Evolutionary conservation across 1,284 basidiomycete species (phyloP).

Genomic region (Heterobasidion annosum): DNA sequence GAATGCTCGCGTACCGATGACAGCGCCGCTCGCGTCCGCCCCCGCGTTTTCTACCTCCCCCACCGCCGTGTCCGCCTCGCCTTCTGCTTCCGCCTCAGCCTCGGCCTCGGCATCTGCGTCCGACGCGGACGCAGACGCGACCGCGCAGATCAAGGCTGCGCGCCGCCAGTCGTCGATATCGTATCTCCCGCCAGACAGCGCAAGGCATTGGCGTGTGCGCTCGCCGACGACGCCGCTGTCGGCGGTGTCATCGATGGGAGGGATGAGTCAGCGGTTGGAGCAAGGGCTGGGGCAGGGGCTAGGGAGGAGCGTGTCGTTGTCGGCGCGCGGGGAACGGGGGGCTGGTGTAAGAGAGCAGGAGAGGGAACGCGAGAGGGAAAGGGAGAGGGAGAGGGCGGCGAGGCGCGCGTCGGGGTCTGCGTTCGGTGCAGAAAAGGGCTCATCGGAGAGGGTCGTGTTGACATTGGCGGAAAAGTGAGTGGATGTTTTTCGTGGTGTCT

Average conservation of each 20-base stretch:
- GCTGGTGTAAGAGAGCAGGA: conserved; percentile 16
- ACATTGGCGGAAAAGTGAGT: conserved; percentile 55
- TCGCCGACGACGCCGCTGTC: conserved; percentile 12
- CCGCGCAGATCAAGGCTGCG: conserved; percentile 6
- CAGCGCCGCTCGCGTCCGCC: neutral
- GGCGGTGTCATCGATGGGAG: conserved; percentile 12
- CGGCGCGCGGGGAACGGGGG: neutral
- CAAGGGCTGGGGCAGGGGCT: neutral
- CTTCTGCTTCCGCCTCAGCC: neutral
- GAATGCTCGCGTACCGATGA: neutral
- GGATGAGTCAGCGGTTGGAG: conserved; percentile 5
- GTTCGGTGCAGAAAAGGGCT: neutral
- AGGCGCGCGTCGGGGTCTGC: conserved; percentile 8
- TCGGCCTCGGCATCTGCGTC: neutral
- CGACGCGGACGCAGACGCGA: neutral
- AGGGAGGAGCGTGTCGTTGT: conserved; percentile 6
- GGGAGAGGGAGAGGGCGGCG: conserved; percentile 15
- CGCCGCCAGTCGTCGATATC: conserved; percentile 58
- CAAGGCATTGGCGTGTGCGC: conserved; percentile 13
- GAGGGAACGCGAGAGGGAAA: conserved; percentile 6
- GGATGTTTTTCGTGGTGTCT: neutral
- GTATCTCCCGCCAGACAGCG: conserved; percentile 36
- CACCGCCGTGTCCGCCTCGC: neutral
- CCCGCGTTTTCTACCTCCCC: neutral
- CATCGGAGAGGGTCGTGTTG: conserved; percentile 27